Evolutionary conservation across 495 filamentous ascomycete genomes (phyloP).

Genomic region (Penicillium waksmanii): DNA sequence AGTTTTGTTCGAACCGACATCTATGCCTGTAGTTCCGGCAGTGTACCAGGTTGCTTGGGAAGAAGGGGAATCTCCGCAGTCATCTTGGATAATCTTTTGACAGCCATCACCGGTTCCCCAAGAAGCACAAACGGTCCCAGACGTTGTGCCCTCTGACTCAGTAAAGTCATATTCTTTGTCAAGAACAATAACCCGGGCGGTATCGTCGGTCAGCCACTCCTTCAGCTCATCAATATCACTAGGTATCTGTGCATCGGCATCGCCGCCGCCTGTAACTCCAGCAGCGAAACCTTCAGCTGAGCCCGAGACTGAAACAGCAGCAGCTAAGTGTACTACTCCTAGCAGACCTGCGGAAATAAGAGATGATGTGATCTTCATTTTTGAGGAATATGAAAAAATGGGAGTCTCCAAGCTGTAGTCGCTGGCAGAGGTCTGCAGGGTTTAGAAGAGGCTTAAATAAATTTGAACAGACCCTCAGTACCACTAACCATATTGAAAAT

Average conservation of each 20-base stretch:
- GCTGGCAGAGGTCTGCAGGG: too few relatives aligned
- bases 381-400: background rate
- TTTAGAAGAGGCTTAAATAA: background rate
- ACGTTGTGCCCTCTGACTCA: slow-evolving; percentile 38
- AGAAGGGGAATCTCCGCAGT: slow-evolving; percentile 4
- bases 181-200: slow-evolving; percentile 46
- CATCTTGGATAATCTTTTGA: slow-evolving; percentile 15
- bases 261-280: slow-evolving; percentile 47
- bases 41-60: slow-evolving; percentile 18
- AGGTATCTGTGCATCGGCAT: slow-evolving; percentile 40
- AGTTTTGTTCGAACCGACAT: slow-evolving; percentile 32
- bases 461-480: background rate
- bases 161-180: slow-evolving; percentile 43
- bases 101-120: slow-evolving; percentile 2
- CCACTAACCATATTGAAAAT: background rate
- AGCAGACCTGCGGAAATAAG: background rate
- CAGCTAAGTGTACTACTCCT: background rate
- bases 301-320: slow-evolving; percentile 29
- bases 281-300: slow-evolving; percentile 45
- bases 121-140: slow-evolving; percentile 16
- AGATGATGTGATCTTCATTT: background rate
- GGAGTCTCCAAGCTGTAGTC: too few relatives aligned
- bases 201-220: slow-evolving; percentile 29
- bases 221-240: slow-evolving; percentile 14
- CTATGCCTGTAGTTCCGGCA: slow-evolving; percentile 26